Base-by-base conservation (phyloP, 345 rosid genomes). In the Eucalyptus pauciflora region DNA sequence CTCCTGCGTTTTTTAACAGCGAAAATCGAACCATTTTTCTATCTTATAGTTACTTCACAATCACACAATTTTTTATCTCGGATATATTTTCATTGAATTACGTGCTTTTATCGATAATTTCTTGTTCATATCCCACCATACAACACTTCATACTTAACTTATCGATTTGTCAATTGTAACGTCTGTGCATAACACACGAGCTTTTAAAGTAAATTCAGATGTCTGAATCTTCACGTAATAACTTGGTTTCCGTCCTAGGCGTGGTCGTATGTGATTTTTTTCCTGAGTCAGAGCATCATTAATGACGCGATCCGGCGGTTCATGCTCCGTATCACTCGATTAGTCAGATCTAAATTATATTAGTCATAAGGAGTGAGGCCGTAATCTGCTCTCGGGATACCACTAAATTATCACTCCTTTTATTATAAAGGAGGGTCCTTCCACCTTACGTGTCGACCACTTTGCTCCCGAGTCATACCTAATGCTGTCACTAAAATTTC, bases 111-210 rank as follows among this genome's bases (percentile, higher is more conserved):
- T 17, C 6, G 1, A 8, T 16, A 5, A 17, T 69, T 17, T 33
- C 22, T 9, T 8, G 3, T 17, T 4, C 10, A 9, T 5, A 69
- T 69, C 13, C 3, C 12, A 17, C 2, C 2, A 17, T 16, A 33
- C 7, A 69, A 33, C 13, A 18, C 4, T 10, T 5, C 4, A 3
- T 20, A 0, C 25, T 69, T 17, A 5, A 69, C 4, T 33, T 37
- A 7, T 71, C 5, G 2, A 37, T 8, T 20, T 18, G 6, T 18
- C 10, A 37, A 10, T 33, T 37, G 14, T 37, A 10, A 29, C 0
- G 2, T 2, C 2, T 0, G 0, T 27, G 33, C 62, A 24, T 56
- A 24, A 56, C 27, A 56, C 5, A 1, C 13, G 13, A 24, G 3
- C 62, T 56, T 56, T 4, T 22, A 24, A 56, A 56, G 62, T 4